phyloP scores from a whole-genome alignment of 1,284 basidiomycete genomes.

The Ustilago cynodontis region DNA sequence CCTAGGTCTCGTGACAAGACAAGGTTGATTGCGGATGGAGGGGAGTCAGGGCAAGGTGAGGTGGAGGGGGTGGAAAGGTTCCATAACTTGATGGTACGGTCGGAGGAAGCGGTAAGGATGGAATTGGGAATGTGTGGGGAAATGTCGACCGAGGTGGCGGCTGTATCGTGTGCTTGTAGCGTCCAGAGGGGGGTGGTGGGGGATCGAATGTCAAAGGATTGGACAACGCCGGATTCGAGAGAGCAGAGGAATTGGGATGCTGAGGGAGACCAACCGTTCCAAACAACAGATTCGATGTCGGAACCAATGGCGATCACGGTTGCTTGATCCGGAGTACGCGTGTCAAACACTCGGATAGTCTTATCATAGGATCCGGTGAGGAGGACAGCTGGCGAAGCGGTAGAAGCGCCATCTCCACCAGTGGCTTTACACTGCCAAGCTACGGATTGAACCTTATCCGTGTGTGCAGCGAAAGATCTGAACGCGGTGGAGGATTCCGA shows the following conservation, averaged over 20 bases:
- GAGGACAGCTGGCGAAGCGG: conserved; percentile 80
- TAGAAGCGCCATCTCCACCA: conserved; percentile 62
- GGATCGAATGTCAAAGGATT: conserved; percentile 91
- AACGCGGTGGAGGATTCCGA: conserved; percentile 76
- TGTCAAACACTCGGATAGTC: conserved; percentile 92
- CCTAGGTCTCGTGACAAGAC: conserved; percentile 92
- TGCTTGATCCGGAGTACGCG: conserved; percentile 81
- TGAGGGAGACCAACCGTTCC: conserved; percentile 93
- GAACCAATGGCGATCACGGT: conserved; percentile 83
- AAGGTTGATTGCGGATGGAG: conserved; percentile 77
- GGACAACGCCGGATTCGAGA: conserved; percentile 45
- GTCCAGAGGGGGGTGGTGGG: conserved; percentile 80
- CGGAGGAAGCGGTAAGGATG: conserved; percentile 90
- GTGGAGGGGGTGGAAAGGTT: conserved; percentile 78
- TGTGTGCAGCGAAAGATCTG: conserved; percentile 84
- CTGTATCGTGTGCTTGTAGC: conserved; percentile 92
- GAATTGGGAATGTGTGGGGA: conserved; percentile 91
- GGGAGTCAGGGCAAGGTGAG: conserved; percentile 44
- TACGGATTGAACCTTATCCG: conserved; percentile 96
- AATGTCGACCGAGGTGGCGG: conserved; percentile 89
- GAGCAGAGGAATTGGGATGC: conserved; percentile 86
- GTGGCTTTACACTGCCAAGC: conserved; percentile 81
- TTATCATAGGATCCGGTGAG: conserved; percentile 94
- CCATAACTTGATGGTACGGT: conserved; percentile 88
- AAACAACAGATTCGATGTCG: conserved; percentile 91